Conservation (phyloP, 257 asterid genomes). For the Cynanchum wilfordii region DNA sequence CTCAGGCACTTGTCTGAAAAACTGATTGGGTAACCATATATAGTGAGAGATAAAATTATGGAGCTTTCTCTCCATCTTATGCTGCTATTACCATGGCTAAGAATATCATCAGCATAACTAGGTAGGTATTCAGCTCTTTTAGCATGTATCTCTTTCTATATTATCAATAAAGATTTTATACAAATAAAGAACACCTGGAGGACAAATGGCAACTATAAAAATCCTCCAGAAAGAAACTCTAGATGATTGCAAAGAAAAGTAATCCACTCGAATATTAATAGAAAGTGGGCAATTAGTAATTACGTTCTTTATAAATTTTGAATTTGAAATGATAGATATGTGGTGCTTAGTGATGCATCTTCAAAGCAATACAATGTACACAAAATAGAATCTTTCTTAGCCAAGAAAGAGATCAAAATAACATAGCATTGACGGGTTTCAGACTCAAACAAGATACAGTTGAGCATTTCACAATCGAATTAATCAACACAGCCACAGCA, state of each 20-base stretch:
- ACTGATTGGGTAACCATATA: not conserved
- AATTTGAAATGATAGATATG: not conserved
- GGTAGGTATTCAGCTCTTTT: not conserved
- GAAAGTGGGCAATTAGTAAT: not conserved
- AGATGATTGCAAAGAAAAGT: not conserved
- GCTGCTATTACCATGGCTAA: not conserved
- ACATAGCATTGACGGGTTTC: not conserved
- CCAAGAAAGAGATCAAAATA: not conserved
- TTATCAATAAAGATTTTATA: not conserved
- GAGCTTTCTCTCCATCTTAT: not conserved
- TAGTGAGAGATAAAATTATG: not conserved
- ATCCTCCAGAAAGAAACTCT: not conserved
- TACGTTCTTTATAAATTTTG: not conserved
- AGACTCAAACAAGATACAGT: not conserved
- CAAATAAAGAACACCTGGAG: not conserved
- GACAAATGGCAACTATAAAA: not conserved
- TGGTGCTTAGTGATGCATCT: not conserved
- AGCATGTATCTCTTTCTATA: not conserved
- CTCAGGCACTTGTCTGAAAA: not conserved
- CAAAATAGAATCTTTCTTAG: not conserved
- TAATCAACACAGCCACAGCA: not conserved
- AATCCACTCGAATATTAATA: not conserved
- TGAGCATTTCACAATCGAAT: not conserved
- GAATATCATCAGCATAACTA: not conserved
- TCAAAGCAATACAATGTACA: not conserved